These are phyloP conservation scores for Ambrosia hybrid DNA, from an alignment of 140 eudicot species.

Conservation along the genomic window DNA sequence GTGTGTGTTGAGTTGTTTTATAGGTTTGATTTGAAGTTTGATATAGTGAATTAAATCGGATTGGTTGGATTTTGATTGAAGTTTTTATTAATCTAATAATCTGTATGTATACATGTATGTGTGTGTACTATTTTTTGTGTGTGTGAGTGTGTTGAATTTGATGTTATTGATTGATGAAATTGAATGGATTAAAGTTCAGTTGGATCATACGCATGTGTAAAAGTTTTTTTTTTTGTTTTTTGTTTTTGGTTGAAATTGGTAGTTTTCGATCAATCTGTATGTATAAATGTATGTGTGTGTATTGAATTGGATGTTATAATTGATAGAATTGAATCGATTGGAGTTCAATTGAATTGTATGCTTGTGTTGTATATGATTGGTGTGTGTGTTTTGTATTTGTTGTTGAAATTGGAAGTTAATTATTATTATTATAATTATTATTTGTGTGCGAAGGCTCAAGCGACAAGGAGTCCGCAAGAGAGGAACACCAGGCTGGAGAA, in stretches of 20 bases:
- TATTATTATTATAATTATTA: not conserved
- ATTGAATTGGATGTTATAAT: constrained; percentile 1
- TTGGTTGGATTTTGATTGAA: no score
- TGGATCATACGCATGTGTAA: not conserved
- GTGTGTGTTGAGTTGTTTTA: not conserved
- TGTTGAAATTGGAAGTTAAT: constrained; percentile 15
- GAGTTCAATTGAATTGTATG: constrained; percentile 16
- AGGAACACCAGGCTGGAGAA: constrained; percentile 98
- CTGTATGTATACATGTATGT: no score
- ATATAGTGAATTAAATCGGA: not conserved
- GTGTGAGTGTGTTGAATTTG: not conserved
- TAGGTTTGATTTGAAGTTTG: not conserved
- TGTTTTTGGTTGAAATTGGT: no score
- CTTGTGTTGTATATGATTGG: not conserved
- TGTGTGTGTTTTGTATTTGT: not conserved
- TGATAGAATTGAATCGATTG: constrained; percentile 7
- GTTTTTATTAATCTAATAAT: no score
- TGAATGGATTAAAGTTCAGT: not conserved
- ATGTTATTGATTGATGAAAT: not conserved
- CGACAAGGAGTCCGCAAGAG: constrained; percentile 98
- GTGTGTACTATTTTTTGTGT: no score
- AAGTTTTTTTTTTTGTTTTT: no score
- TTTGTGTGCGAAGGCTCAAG: constrained; percentile 69
- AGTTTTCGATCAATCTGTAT: not conserved
- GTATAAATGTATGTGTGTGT: not conserved